Conservation (phyloP, 2,329 filamentous ascomycete genomes). For the Amesomyces nigricolor region DNA sequence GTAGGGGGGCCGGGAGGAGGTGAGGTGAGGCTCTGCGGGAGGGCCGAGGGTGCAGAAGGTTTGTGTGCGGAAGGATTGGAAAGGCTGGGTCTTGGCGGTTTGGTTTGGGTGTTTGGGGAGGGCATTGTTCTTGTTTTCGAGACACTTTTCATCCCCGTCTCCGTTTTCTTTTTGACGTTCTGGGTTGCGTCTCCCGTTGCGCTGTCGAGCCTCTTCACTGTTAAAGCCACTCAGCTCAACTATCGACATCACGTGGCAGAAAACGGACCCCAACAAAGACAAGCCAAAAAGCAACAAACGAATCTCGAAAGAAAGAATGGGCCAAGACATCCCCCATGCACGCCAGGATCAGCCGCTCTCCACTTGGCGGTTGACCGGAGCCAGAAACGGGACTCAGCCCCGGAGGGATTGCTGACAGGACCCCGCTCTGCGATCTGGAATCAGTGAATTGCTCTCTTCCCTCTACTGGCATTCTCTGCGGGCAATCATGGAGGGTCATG, state of each 20-base stretch:
- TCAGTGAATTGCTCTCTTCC: no score
- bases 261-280: no score
- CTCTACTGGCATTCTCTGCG: no score
- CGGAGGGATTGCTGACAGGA: conserved; percentile 11
- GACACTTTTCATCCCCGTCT: neutral
- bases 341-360: conserved; percentile 15
- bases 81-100: neutral
- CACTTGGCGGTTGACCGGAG: conserved; percentile 5
- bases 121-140: neutral
- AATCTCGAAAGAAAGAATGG: neutral
- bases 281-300: neutral
- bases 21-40: conserved; percentile 24
- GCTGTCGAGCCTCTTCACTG: neutral
- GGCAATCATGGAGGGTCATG: no score
- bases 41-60: no score
- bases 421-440: neutral
- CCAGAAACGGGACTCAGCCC: conserved; percentile 15
- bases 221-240: neutral
- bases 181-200: neutral
- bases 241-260: neutral
- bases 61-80: no score
- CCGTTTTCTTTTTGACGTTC: neutral
- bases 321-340: neutral
- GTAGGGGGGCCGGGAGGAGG: conserved; percentile 39
- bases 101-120: neutral